Evolutionary conservation across 2,329 filamentous ascomycete species (phyloP), one percentile per base, ranked within the genome.

Genomic region (Pseudohalonectria lignicola): DNA sequence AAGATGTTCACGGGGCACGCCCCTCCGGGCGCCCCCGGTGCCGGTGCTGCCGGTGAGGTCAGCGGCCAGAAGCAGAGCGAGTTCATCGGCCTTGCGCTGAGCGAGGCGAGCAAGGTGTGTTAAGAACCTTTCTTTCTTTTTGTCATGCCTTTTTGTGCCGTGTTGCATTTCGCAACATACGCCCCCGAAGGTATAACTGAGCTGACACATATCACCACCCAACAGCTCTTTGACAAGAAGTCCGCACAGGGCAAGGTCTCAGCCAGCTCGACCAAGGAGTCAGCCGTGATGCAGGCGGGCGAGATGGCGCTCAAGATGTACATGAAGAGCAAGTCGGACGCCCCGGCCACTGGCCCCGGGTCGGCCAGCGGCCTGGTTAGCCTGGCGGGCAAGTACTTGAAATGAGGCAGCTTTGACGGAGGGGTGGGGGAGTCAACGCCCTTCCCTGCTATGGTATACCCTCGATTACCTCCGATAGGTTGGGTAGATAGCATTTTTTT

Each of bases 221-320:
- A 15, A 30, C 40, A 75, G 69, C 64, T 80, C 16, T 79, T 80
- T 48, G 76, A 80, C 46, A 60, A 66, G 53, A 74, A 78, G 56
- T 56, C 64, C 21, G 60, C 66, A 9, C 57, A 69, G 46, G 74
- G 74, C 48, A 67, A 71, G 47, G 62, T 75, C 16, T 54, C 63
- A 3, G 59, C 68, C 18, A 69, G 71, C 19, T 74, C 81, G 5
- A 82, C 75, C 61, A 94, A 94, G 73, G 77, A 94, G 61, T 79
- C 77, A 34, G 86, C 78, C 36, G 66, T 95, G 34, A 77, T 82
- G 54, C 68, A 79, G 57, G 88, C 88, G 3, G 87, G 79, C 2
- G 80, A 94, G 69, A 82, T 85, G 73, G 88, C 87, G 3, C 60
- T 94, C 50, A 87, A 94, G 73, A 82, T 94, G 76, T 94, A 88